Evolutionary conservation across 2,329 filamentous ascomycete species (phyloP).

Genomic region (Xylaria sp.): DNA sequence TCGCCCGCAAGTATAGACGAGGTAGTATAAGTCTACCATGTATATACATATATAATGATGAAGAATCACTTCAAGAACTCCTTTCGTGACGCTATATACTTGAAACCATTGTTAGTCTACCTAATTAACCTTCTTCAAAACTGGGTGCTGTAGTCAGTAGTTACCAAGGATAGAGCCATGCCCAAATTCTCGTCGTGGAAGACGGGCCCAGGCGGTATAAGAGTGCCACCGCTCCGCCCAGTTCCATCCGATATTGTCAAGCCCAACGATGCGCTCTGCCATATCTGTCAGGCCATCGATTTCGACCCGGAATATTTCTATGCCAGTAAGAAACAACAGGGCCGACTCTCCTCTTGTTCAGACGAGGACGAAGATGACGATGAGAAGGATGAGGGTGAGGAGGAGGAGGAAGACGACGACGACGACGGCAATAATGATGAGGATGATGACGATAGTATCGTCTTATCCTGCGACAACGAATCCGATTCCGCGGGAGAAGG

Average conservation of each 20-base stretch:
- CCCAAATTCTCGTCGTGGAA: constrained; percentile 16
- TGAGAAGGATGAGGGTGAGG: neutral
- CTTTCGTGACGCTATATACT: neutral
- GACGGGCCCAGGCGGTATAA: constrained; percentile 8
- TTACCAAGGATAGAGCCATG: constrained; percentile 1
- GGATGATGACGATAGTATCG: constrained; percentile 5
- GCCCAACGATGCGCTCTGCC: constrained; percentile 20
- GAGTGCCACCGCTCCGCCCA: constrained; percentile 23
- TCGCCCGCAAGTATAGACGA: too few relatives aligned
- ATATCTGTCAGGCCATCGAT: constrained; percentile 21
- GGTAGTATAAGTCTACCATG: too few relatives aligned
- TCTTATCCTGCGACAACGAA: constrained; percentile 8
- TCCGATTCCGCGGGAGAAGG: neutral
- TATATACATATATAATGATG: too few relatives aligned
- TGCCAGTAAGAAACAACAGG: neutral
- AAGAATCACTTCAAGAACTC: neutral
- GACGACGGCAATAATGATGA: too few relatives aligned
- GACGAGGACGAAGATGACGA: constrained; percentile 13
- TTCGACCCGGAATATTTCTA: constrained; percentile 19
- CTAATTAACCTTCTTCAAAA: neutral
- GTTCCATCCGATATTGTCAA: constrained; percentile 6
- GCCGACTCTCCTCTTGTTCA: neutral
- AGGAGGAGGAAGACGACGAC: neutral
- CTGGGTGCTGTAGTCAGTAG: neutral
- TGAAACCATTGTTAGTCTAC: neutral